Evolutionary conservation across 1,284 basidiomycete genomes (phyloP), one percentile per base, ranked within the genome.

Genomic region (Kalmanozyma brasiliensis): DNA sequence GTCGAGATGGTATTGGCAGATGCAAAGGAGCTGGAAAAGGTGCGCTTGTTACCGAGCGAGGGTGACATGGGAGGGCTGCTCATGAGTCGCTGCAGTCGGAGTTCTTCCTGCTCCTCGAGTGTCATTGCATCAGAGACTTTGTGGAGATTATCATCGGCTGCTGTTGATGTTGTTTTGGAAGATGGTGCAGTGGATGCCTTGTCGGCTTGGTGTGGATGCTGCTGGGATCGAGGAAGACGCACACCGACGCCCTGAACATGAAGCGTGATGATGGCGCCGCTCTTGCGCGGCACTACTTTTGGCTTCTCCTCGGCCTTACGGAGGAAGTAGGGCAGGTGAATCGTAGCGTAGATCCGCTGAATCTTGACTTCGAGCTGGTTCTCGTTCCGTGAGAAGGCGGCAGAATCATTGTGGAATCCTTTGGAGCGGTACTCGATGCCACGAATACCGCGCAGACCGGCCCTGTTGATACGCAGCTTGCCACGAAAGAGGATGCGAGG

Each of bases 391-490:
- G 56, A 56, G 43, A 64, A 61, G 20, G 57, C 67, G 16, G 57
- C 61, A 17, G 57, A 61, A 37, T 62, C 53, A 19, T 52, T 61
- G 37, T 56, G 47, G 30, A 75, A 75, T 9, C 74, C 74, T n/a
- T 66, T 72, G 36, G 67, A 69, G 20, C 68, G 63, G 36, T 73
- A 78, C 45, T 77, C 74, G 52, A 78, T 56, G 41, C 75, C 74
- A 8, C 73, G 69, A 19, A 78, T 59, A 33, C 76, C 76, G 38
- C 74, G 65, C 30, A 77, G 10, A 11, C 76, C 76, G 4, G 53
- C 62, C 35, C 76, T 42, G 17, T 47, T 49, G 36, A 78, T 56
- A 3, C 76, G 69, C 1, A 78, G 53, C 32, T 67, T 61, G 22
- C 76, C 74, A 10, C 76, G 68, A 26, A 77, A 61, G 46, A 78